Evolutionary conservation across 2,329 filamentous ascomycete species (phyloP).

Genomic region (Trichophyton verrucosum): DNA sequence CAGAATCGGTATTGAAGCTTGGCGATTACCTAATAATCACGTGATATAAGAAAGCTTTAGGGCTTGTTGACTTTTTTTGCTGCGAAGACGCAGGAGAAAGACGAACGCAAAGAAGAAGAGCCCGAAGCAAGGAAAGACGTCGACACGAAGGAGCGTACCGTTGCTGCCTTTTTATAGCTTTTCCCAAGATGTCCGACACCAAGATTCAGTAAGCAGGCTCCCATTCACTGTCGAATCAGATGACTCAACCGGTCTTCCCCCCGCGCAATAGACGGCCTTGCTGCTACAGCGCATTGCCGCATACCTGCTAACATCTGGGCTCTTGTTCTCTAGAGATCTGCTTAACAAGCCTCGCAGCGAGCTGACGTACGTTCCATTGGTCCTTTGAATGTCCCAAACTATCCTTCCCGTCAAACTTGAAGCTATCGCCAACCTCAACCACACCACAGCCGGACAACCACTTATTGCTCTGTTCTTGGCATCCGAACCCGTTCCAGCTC

Average conservation of each 20-base stretch:
- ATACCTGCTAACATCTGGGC: not conserved
- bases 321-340: conserved; percentile 53
- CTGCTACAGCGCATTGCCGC: not conserved
- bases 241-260: conserved; percentile 13
- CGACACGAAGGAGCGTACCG: conserved; percentile 5
- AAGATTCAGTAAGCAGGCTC: conserved; percentile 55
- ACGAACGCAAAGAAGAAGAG: not conserved
- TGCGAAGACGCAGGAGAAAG: not conserved
- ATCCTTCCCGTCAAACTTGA: conserved; percentile 4
- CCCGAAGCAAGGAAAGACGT: not conserved
- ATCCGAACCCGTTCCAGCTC: conserved; percentile 14
- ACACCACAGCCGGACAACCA: not conserved
- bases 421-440: conserved; percentile 6
- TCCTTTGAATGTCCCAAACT: not conserved
- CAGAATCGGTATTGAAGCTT: not conserved
- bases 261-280: not conserved
- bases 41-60: not conserved
- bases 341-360: conserved; percentile 79
- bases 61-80: not conserved
- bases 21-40: not conserved
- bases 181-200: conserved; percentile 47
- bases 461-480: not conserved
- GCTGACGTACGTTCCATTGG: conserved; percentile 58
- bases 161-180: conserved; percentile 19
- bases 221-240: conserved; percentile 11